These are phyloP conservation scores for Anisogramma anomala DNA, from an alignment of 2,329 filamentous ascomycete genomes.

Conservation along the genomic window DNA sequence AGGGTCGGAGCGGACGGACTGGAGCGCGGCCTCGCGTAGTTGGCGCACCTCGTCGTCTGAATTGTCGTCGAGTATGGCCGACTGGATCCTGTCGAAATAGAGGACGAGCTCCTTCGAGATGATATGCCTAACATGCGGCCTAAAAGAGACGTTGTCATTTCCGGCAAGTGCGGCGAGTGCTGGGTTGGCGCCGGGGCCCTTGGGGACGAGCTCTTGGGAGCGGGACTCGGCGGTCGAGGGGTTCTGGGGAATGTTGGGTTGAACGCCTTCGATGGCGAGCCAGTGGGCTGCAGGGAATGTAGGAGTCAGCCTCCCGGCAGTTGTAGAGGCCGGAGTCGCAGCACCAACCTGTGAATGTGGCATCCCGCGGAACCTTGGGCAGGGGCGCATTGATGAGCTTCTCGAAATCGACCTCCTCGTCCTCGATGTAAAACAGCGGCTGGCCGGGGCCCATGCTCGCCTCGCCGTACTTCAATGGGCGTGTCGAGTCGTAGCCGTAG, in stretches of 20 bases:
- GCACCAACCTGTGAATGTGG: slow-evolving; percentile 70
- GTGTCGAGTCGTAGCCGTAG: slow-evolving; percentile 89
- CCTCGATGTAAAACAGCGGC: slow-evolving; percentile 92
- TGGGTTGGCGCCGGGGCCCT: slow-evolving; percentile 78
- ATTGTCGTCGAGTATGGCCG: slow-evolving; percentile 75
- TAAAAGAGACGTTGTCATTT: slow-evolving; percentile 71
- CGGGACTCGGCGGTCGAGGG: slow-evolving; percentile 76
- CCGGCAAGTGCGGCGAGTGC: slow-evolving; percentile 74
- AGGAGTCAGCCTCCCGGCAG: slow-evolving; percentile 10
- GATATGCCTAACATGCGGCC: slow-evolving; percentile 89
- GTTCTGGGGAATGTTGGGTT: slow-evolving; percentile 93
- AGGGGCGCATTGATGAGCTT: slow-evolving; percentile 95
- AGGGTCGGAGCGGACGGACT: slow-evolving; percentile 76
- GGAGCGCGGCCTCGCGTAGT: slow-evolving; percentile 72
- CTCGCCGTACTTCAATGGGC: slow-evolving; percentile 83
- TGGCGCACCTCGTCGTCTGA: slow-evolving; percentile 63
- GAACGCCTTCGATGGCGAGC: slow-evolving; percentile 94
- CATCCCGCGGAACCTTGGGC: slow-evolving; percentile 87
- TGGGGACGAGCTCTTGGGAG: slow-evolving; percentile 75
- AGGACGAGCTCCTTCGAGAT: slow-evolving; percentile 91
- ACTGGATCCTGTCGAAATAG: slow-evolving; percentile 92
- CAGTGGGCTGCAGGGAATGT: slow-evolving; percentile 59
- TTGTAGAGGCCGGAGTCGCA: neutral
- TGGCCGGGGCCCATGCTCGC: slow-evolving; percentile 88
- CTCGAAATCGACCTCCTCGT: slow-evolving; percentile 97